Conservation (phyloP, 2,329 filamentous ascomycete species). For the Alternaria triticimaculans region DNA sequence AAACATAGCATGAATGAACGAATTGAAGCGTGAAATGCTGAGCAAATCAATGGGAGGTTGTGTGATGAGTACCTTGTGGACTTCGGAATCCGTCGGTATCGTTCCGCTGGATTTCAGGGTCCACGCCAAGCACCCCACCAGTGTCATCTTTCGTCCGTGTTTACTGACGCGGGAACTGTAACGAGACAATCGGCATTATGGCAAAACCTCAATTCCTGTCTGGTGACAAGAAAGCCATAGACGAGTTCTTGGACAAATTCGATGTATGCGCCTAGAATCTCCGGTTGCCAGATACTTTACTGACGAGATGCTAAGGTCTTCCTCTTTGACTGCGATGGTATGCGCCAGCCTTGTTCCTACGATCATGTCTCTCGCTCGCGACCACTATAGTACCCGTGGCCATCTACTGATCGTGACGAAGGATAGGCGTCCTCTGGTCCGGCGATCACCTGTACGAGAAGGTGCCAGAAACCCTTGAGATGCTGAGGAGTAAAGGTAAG, state of each 20-base stretch:
- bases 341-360: constrained; percentile 19
- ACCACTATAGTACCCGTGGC: neutral
- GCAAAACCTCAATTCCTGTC: constrained; percentile 68
- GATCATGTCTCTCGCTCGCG: neutral
- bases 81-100: constrained; percentile 10
- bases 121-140: constrained; percentile 41
- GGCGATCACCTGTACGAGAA: constrained; percentile 88
- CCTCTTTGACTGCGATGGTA: constrained; percentile 96
- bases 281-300: constrained; percentile 3
- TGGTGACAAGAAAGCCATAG: constrained; percentile 77
- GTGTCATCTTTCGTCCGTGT: constrained; percentile 11
- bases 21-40: neutral
- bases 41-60: neutral
- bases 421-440: constrained; percentile 91
- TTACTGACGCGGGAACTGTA: neutral
- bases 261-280: constrained; percentile 69
- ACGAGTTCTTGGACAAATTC: constrained; percentile 86
- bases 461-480: constrained; percentile 81
- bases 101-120: constrained; percentile 21
- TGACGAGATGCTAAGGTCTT: constrained; percentile 70
- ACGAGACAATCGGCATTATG: constrained; percentile 20
- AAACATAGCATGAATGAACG: constrained; percentile 1
- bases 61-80: neutral
- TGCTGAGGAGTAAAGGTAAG: constrained; percentile 80
- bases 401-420: constrained; percentile 51